Evolutionary conservation across 768 basidiomycete species (phyloP).

Genomic region (Rossbeevera mucosa): DNA sequence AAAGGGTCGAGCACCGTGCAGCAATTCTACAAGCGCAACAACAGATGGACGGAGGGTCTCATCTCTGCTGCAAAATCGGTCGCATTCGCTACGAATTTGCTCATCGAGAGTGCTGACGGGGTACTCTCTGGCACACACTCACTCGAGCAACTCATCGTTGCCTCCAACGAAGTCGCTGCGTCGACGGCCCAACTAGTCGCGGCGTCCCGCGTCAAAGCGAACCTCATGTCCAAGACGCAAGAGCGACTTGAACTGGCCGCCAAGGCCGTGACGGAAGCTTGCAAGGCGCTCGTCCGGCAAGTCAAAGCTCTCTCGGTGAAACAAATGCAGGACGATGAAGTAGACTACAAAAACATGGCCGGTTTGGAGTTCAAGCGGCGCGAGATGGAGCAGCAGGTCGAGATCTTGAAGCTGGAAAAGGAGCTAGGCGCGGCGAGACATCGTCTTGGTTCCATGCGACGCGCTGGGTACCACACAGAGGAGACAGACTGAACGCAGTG

Average conservation of each 20-base stretch:
- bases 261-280: constrained; percentile 96
- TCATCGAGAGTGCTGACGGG: constrained; percentile 97
- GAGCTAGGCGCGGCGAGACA: constrained; percentile 86
- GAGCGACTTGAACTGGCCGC: constrained; percentile 93
- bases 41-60: constrained; percentile 98
- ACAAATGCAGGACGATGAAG: constrained; percentile 74
- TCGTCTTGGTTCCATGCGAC: constrained; percentile 76
- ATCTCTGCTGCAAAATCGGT: constrained; percentile 98
- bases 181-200: constrained; percentile 98
- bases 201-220: constrained; percentile 96
- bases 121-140: constrained; percentile 96
- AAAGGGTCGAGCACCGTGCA: constrained; percentile 87
- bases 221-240: constrained; percentile 98
- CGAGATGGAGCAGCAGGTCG: constrained; percentile 99
- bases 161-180: constrained; percentile 98
- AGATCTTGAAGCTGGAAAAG: constrained; percentile 94
- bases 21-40: constrained; percentile 99
- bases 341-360: constrained; percentile 86
- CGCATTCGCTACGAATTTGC: constrained; percentile 89
- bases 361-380: constrained; percentile 92
- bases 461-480: constrained; percentile 85
- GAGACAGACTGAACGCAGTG: constrained; percentile 51
- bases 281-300: constrained; percentile 92
- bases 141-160: constrained; percentile 96
- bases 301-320: constrained; percentile 92